Evolutionary conservation across 2,329 filamentous ascomycete species (phyloP).

Genomic region (Sporothrix sp.): DNA sequence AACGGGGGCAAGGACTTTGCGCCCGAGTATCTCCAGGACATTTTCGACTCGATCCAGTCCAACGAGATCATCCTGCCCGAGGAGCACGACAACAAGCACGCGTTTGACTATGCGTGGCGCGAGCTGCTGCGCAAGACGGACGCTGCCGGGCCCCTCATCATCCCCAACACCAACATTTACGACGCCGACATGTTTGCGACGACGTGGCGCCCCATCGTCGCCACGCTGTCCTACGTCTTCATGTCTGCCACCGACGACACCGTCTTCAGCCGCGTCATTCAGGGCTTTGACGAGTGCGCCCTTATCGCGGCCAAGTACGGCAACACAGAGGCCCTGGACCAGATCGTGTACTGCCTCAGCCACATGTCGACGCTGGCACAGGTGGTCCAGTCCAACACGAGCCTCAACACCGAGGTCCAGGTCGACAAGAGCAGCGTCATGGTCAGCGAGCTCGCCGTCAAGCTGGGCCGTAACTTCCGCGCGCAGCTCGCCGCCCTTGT

Average conservation of each 20-base stretch:
- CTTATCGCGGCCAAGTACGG: conserved; percentile 80
- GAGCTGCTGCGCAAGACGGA: conserved; percentile 81
- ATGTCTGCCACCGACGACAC: conserved; percentile 96
- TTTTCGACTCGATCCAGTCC: conserved; percentile 82
- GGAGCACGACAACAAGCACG: conserved; percentile 92
- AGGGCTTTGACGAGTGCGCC: conserved; percentile 92
- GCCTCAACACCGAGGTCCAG: conserved; percentile 91
- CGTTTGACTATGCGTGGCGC: conserved; percentile 96
- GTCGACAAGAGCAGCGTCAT: conserved; percentile 87
- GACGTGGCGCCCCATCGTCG: conserved; percentile 90
- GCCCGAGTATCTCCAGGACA: conserved; percentile 70
- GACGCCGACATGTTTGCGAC: conserved; percentile 96
- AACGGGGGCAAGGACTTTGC: conserved; percentile 81
- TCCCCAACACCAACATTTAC: conserved; percentile 87
- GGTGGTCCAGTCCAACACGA: conserved; percentile 60
- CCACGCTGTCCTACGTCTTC: conserved; percentile 94
- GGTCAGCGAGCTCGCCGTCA: conserved; percentile 96
- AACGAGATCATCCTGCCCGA: conserved; percentile 96
- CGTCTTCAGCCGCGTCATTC: conserved; percentile 86
- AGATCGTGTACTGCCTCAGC: conserved; percentile 82
- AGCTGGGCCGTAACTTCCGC: conserved; percentile 86
- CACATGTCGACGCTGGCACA: conserved; percentile 76
- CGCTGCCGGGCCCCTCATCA: conserved; percentile 59
- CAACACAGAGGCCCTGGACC: conserved; percentile 78
- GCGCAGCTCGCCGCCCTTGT: conserved; percentile 90